Evolutionary conservation across 371 early-diverging fungal genomes (phyloP).

Genomic region (Mortierella sp.): DNA sequence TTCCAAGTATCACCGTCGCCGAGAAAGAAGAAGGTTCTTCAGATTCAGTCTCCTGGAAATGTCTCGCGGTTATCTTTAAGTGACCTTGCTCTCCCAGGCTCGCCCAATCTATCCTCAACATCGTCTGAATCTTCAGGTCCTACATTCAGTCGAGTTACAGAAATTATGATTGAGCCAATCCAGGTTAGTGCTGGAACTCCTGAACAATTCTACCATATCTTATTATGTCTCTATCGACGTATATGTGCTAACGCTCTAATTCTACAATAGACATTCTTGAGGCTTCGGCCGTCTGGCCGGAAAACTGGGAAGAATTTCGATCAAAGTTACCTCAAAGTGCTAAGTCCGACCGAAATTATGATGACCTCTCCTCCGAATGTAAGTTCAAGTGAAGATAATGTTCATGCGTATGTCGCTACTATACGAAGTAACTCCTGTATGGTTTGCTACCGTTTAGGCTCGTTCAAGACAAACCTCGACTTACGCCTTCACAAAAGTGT

Average conservation of each 20-base stretch:
- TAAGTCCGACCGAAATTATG: conserved; percentile 61
- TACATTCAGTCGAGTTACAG: not conserved
- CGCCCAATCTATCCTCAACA: conserved; percentile 20
- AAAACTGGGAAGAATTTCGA: conserved; percentile 14
- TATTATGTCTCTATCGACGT: not conserved
- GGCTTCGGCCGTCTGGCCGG: conserved; percentile 54
- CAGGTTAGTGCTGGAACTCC: conserved; percentile 17
- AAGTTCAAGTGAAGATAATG: not conserved
- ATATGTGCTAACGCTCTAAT: too few relatives aligned
- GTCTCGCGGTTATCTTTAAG: conserved; percentile 28
- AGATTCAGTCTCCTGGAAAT: conserved; percentile 12
- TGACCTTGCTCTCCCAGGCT: conserved; percentile 42
- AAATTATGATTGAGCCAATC: conserved; percentile 60
- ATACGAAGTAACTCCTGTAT: not conserved
- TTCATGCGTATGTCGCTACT: not conserved
- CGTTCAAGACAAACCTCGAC: conserved; percentile 65
- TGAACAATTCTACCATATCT: too few relatives aligned
- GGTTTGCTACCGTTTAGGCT: conserved; percentile 25
- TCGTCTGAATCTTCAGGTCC: conserved; percentile 8
- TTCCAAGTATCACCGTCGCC: conserved; percentile 21
- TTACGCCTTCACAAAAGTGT: conserved; percentile 76
- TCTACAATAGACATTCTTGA: conserved; percentile 59
- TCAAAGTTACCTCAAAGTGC: conserved; percentile 3
- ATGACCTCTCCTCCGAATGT: conserved; percentile 38
- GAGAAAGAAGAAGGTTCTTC: conserved; percentile 11